Conservation (phyloP, 2,329 filamentous ascomycete genomes). For the Stachybotrys chartarum region DNA sequence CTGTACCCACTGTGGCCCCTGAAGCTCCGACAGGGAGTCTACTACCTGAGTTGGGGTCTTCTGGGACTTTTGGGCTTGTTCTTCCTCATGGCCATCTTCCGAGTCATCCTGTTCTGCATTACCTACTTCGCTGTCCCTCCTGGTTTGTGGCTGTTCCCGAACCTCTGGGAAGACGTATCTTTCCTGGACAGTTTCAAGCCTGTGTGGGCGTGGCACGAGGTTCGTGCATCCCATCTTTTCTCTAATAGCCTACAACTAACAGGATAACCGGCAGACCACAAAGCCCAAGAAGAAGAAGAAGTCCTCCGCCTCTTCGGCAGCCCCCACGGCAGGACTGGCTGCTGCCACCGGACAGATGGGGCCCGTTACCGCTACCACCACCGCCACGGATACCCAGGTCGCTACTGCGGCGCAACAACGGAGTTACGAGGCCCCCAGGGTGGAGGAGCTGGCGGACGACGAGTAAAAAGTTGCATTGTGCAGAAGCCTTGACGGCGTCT, state of each 20-base stretch:
- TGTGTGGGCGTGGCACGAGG: constrained; percentile 97
- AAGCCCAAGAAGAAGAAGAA: constrained; percentile 52
- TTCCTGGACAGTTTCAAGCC: constrained; percentile 97
- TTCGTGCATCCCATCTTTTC: constrained; percentile 31
- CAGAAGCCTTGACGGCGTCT: no score
- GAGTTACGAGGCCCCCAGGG: constrained; percentile 42
- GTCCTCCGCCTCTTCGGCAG: constrained; percentile 26
- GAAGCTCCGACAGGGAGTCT: constrained; percentile 83
- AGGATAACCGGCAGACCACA: constrained; percentile 13
- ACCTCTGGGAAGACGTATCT: constrained; percentile 96
- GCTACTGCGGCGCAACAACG: constrained; percentile 35
- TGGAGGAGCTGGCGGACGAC: constrained; percentile 45
- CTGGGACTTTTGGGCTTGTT: constrained; percentile 84
- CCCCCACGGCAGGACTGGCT: constrained; percentile 36
- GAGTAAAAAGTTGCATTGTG: constrained; percentile 23
- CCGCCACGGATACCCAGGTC: constrained; percentile 48
- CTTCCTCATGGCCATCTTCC: constrained; percentile 96
- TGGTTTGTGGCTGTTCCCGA: constrained; percentile 96
- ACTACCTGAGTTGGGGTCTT: constrained; percentile 95
- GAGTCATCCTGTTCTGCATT: constrained; percentile 86
- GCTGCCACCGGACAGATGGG: constrained; percentile 45
- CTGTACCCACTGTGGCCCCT: constrained; percentile 96
- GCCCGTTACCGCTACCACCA: constrained; percentile 48
- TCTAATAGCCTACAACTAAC: constrained; percentile 10
- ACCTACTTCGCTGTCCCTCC: constrained; percentile 81